Percentiles rank a stretch among this genome's conserved stretches.
Evolutionary conservation across 441 rosid species (phyloP).

Genomic region (Populus hybrid): DNA sequence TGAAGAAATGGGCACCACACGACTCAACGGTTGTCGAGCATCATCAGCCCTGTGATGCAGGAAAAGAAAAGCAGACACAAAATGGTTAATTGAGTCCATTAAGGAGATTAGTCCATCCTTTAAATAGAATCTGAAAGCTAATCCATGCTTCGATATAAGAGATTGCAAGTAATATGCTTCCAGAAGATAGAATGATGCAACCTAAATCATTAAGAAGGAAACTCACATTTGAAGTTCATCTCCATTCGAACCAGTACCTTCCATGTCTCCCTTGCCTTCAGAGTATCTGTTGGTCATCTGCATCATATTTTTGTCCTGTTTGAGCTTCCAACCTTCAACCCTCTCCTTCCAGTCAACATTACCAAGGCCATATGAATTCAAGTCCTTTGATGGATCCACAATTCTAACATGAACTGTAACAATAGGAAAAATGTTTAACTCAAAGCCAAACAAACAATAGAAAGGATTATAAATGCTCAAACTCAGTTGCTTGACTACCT

Average conservation of each 20-base stretch:
- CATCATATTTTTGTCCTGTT: slow-evolving; percentile 79
- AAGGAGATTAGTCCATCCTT: not conserved
- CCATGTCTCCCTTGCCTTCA: slow-evolving; percentile 90
- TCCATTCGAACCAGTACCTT: slow-evolving; percentile 94
- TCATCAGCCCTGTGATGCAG: slow-evolving; percentile 78
- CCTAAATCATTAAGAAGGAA: slow-evolving; percentile 10
- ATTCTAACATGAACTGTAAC: slow-evolving; percentile 86
- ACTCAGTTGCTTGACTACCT: slow-evolving; percentile 40
- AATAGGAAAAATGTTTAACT: slow-evolving; percentile 19
- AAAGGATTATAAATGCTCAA: slow-evolving; percentile 9
- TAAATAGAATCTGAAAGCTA: not conserved
- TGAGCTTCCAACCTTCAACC: slow-evolving; percentile 96
- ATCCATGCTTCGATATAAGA: not conserved
- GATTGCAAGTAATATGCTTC: not conserved
- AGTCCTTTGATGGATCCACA: slow-evolving; percentile 95
- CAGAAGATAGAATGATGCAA: slow-evolving; percentile 3
- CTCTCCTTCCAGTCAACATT: slow-evolving; percentile 98
- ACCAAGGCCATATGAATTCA: slow-evolving; percentile 93
- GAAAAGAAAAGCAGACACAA: slow-evolving; percentile 1
- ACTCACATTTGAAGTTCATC: slow-evolving; percentile 93
- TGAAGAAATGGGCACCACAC: slow-evolving; percentile 75
- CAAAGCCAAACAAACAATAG: slow-evolving; percentile 5
- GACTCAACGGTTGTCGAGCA: slow-evolving; percentile 87
- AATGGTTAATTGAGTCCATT: slow-evolving; percentile 4
- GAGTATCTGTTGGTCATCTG: slow-evolving; percentile 67